Conservation (phyloP, 2,329 filamentous ascomycete species). For the Colletotrichum theobromicola region DNA sequence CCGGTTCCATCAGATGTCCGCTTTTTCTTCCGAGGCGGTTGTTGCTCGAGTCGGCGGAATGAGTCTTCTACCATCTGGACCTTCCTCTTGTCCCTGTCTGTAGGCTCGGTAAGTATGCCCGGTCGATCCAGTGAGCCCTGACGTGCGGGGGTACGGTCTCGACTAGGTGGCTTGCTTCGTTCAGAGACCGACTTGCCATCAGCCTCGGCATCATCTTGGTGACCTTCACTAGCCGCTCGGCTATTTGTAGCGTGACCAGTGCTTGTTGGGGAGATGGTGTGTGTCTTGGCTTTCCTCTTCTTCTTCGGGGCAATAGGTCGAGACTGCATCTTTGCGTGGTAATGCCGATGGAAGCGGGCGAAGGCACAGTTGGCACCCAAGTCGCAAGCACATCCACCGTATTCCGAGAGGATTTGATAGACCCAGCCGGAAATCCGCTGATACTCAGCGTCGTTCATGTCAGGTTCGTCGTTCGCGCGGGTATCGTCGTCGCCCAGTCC, state of each 20-base stretch:
- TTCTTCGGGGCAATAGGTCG: constrained; percentile 53
- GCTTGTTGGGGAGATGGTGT: constrained; percentile 65
- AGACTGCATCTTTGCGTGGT: constrained; percentile 51
- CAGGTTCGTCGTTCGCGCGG: constrained; percentile 52
- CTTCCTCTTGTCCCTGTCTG: constrained; percentile 71
- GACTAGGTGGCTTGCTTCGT: constrained; percentile 69
- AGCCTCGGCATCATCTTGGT: constrained; percentile 59
- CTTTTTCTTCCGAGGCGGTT: constrained; percentile 66
- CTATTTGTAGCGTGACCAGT: constrained; percentile 68
- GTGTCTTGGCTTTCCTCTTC: constrained; percentile 58
- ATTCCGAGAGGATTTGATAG: constrained; percentile 73
- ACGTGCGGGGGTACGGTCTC: constrained; percentile 66
- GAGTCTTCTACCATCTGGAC: constrained; percentile 69
- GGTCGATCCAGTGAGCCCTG: constrained; percentile 66
- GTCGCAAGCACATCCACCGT: constrained; percentile 80
- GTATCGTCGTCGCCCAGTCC: constrained; percentile 67
- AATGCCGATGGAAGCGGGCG: constrained; percentile 65
- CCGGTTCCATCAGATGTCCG: constrained; percentile 59
- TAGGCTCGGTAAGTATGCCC: constrained; percentile 67
- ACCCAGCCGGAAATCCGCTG: constrained; percentile 68
- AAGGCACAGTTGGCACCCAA: constrained; percentile 68
- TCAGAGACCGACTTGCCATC: constrained; percentile 55
- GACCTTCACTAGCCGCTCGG: constrained; percentile 67
- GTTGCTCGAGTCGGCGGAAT: constrained; percentile 66
- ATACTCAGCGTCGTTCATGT: constrained; percentile 66